Base-by-base conservation (phyloP, 1,284 basidiomycete genomes). In the Somion occarium region DNA sequence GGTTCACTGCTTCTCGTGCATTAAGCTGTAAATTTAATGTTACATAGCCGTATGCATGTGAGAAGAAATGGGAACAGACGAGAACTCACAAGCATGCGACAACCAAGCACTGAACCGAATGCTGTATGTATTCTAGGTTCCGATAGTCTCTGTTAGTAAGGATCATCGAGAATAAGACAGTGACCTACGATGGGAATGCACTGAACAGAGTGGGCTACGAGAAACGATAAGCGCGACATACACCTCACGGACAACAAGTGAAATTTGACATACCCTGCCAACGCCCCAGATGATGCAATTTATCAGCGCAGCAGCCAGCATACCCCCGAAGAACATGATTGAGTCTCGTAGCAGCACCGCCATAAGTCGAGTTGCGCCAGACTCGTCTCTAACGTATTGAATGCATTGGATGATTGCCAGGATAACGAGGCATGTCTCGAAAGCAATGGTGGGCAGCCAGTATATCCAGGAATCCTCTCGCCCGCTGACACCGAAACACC, bases 261-360 rank as follows among this genome's bases (percentile, higher is more conserved):
- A 5, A 23, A n/a, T n/a, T n/a, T 22, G 5, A 39, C 46, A 19
- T 24, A 48, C 46, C 11, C 27, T 39, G 4, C 37, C 24, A 38
- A 15, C n/a, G 11, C 30, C 46, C 46, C 46, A 48, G 11, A 48
- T 11, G 22, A 48, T 22, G 23, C 46, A 48, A 24, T 48, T 48
- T 9, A 24, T 19, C 46, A 48, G 7, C n/a, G 27, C 27, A 9
- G 38, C 46, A 15, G 46, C 46, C n/a, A 48, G 34, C 4, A 48
- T 23, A 19, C 19, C 19, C 9, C 19, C 46, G 23, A 48, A 48
- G 37, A 19, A 48, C 3, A 48, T 19, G n/a, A 48, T 37, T 4
- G 46, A 48, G 30, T 48, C 46, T 4, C 46, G 30, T 3, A 48
- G 37, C 34, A 48, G 11, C 12, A 48, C 30, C 18, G 22, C 13